Evolutionary conservation across 2,329 filamentous ascomycete species (phyloP), one percentile per base, ranked within the genome.

Genomic region (Diaporthe australafricana): DNA sequence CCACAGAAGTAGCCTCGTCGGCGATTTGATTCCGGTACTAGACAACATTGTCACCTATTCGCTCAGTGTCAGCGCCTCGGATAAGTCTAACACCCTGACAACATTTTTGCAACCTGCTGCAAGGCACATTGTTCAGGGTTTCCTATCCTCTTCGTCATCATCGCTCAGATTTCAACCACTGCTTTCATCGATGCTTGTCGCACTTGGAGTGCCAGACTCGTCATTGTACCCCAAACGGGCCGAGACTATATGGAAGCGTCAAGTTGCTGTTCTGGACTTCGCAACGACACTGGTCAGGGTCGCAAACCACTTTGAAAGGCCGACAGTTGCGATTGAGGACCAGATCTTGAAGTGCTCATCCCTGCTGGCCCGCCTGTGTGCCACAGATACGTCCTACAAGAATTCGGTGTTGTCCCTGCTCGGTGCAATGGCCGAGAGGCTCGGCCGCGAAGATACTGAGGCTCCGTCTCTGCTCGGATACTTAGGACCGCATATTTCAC

Each of bases 401-500:
- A 84, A 87, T 17, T 87, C 91, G 2, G 89, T 93, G 1, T 87
- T 95, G 40, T 86, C 87, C 32, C 84, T 98, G 2, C 84, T 98
- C 9, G 91, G 95, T 73, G 89, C 91, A 14, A 83, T 98, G 22
- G 90, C 98, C 35, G 86, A 91, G 53, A 91, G 89, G 75, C 92
- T 93, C 30, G 90, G 91, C 30, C 89, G 89, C 73, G 84, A 87
- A 20, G 83, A 88, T 38, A 87, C 87, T n/a, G 95, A 98, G 76
- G 94, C 95, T 1, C 94, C 94, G n/a, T 98, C 96, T 8, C 87
- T 99, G n/a, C 89, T 99, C 27, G 95, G 95, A 40, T 94, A 97
- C 78, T 86, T 99, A 8, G 95, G 95, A 1, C 88, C 94, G 12
- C 91, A 94, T 70, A 91, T 94, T 11, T 94, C 95, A 14, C 94